Evolutionary conservation across 345 rosid genomes (phyloP), one percentile per base, ranked within the genome.

Genomic region (Gossypium herbaceum): DNA sequence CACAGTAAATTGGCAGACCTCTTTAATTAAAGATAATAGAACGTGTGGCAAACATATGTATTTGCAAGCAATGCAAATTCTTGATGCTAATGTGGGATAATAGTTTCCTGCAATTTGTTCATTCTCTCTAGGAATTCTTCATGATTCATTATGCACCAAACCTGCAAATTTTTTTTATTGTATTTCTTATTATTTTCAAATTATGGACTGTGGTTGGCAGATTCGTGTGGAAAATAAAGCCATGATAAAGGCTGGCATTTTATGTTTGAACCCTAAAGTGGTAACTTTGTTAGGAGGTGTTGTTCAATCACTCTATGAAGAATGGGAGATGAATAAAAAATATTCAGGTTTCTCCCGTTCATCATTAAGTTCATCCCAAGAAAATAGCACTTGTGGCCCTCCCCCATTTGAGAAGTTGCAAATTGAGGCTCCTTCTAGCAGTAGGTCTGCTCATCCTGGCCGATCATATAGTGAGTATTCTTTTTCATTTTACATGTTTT

Each of bases 361-460:
- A 43, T 82, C 92, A 3, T 64, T 82, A 72, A 84, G 84, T 74
- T 52, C 73, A 76, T 68, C 86, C 25, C 84, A 86, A 77, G 91
- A 88, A 79, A 65, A 77, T 72, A 90, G 81, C 62, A 55, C 56
- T 60, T 83, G 85, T 63, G 89, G 90, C 68, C 87, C 97, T 52
- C 97, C 97, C 79, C 97, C 97, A 54, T 94, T 92, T 82, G 97
- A 90, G 86, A 91, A 90, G 89, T 74, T 94, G 86, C 85, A 87
- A 86, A 81, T 88, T 68, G 78, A 84, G 73, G 76, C 80, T 34
- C 79, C 86, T 34, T 75, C 80, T 12, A 78, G 71, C 22, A 67
- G 9, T 71, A 83, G 61, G 60, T 68, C 78, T 76, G 80, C 82
- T 77, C 67, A 78, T 78, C 80, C 55, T 13, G 76, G 74, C 22